Base-by-base conservation (phyloP, 768 basidiomycete species). In the Amanita thiersii region DNA sequence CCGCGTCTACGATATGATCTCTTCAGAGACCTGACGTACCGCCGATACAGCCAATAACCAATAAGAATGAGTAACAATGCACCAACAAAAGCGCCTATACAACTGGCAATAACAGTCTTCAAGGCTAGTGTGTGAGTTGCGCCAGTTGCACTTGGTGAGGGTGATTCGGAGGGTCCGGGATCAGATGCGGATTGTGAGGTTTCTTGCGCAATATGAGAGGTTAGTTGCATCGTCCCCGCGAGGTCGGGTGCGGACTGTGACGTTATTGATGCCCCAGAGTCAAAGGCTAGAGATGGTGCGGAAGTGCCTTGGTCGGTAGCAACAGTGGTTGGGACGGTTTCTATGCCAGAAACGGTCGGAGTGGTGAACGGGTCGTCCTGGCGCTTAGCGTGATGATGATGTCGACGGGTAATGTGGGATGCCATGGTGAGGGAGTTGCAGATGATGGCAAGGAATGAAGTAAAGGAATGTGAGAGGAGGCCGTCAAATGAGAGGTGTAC, bases 81-180 rank as follows among this genome's bases (percentile, higher is more conserved):
- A 33, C 79, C 72, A 28, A 71, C 70, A 50, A 83, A 69, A 18
- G 79, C 75, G 3, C 72, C 81, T 1, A 81, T 61, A 47, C 82
- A 85, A 15, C 70, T 69, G 3, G 72, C 82, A 24, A 86, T 63
- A 24, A 82, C 80, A 4, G 77, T 72, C 44, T 69, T 64, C 44
- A 72, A 50, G 3, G 73, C 53, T 11, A 76, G 71, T 3, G 58
- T 44, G 14, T 57, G 57, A 28, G 51, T 47, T 12, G 55, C 42
- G 35, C 50, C 43, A 31, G 36, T 47, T 3, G 59, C 20, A 19
- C 46, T 21, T n/a, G 57, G 1, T 2, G 53, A 23, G 11, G 50
- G 7, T 35, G 33, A 7, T 6, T 28, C 26, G 7, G n/a, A 28
- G 33, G 19, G 20, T 19, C 4, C n/a, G 25, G 20, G 19, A 9